phyloP scores from a whole-genome alignment of 2,329 filamentous ascomycete genomes.

The Pyrenophora tritici-repentis region DNA sequence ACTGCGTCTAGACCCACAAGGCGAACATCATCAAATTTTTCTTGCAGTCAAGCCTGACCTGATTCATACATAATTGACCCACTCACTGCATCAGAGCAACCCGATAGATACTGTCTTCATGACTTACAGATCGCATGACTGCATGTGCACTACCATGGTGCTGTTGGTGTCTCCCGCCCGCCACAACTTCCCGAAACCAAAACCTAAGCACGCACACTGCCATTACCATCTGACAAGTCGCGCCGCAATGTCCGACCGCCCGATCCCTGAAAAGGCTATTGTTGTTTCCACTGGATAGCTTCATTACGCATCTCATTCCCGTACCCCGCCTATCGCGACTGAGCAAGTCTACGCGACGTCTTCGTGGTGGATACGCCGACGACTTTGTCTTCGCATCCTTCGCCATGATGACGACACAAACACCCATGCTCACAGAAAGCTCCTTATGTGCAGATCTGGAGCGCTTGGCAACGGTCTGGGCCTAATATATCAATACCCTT shows the following conservation, averaged over 20 bases:
- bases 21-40: constrained; percentile 5
- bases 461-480: constrained; percentile 36
- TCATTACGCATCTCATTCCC: too few species aligned
- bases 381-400: too few species aligned
- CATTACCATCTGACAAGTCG: constrained; percentile 1
- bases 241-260: constrained; percentile 1
- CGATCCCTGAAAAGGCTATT: too few species aligned
- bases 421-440: constrained; percentile 4
- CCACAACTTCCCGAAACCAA: too few species aligned
- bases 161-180: not conserved
- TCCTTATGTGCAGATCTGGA: constrained; percentile 14
- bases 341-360: too few species aligned
- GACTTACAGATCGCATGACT: not conserved
- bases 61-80: constrained; percentile 1
- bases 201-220: constrained; percentile 1
- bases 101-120: not conserved
- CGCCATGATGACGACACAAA: not conserved
- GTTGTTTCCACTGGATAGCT: too few species aligned
- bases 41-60: not conserved
- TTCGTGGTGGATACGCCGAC: too few species aligned
- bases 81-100: constrained; percentile 1
- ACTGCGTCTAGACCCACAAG: constrained; percentile 8
- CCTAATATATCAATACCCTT: constrained; percentile 7
- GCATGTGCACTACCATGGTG: not conserved
- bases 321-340: too few species aligned